A percentile compares a stretch with the other conserved stretches of the same genome.
Evolutionary conservation across 2,329 filamentous ascomycete genomes (phyloP).

Genomic region (Trichoderma koningiopsis): DNA sequence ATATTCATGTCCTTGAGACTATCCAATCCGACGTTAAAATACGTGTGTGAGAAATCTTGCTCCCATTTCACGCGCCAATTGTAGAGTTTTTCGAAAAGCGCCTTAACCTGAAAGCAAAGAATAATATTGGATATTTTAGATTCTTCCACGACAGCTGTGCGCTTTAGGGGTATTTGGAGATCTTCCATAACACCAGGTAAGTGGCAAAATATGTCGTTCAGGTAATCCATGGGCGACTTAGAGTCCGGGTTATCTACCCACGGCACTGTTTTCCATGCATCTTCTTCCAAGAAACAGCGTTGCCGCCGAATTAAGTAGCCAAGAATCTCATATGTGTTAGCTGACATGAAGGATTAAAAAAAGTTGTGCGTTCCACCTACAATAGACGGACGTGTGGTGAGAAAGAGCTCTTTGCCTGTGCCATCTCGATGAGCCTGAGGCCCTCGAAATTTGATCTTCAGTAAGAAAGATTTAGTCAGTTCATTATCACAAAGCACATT

Average conservation of each 20-base stretch:
- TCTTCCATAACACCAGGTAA: not conserved
- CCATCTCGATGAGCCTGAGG: not conserved
- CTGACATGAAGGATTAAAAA: not conserved
- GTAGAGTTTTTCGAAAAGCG: not conserved
- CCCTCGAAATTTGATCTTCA: not conserved
- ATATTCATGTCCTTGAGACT: not conserved
- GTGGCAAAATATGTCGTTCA: not conserved
- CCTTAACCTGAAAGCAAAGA: not conserved
- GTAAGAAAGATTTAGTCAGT: not conserved
- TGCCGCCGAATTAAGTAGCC: not conserved
- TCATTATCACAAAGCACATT: not conserved
- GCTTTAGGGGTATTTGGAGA: not conserved
- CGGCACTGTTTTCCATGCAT: not conserved
- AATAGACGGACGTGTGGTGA: not conserved
- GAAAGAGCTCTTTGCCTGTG: not conserved
- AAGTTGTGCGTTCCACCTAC: not conserved
- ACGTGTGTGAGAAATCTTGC: not conserved
- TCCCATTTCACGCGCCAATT: not conserved
- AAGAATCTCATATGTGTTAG: conserved; percentile 7
- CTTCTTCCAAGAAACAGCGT: conserved; percentile 12
- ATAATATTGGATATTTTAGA: not conserved
- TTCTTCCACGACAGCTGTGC: not conserved
- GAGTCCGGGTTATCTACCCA: not conserved
- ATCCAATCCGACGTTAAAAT: not conserved
- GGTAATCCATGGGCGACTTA: not conserved